Evolutionary conservation across 2,329 filamentous ascomycete species (phyloP), one percentile per base, ranked within the genome.

Genomic region (Sporothrix curviconia): DNA sequence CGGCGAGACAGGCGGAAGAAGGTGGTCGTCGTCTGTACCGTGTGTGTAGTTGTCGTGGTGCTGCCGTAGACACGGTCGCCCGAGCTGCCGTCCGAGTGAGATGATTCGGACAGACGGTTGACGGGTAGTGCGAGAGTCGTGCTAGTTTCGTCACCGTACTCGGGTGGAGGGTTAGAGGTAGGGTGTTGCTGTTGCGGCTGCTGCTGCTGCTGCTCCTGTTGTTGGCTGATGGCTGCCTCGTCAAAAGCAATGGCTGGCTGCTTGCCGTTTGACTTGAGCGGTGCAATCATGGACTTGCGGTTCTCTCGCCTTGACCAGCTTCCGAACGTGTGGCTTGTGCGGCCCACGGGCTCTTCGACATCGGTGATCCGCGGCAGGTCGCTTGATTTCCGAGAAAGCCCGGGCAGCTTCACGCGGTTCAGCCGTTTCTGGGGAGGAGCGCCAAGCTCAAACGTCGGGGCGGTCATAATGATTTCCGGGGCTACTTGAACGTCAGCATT

Each of bases 381-480:
- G 54, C 73, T 75, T 2, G 80, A 81, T 47, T 75, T 76, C 54
- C 80, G 78, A 55, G 81, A 73, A 36, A 77, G 78, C 55, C 76
- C 72, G 24, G 78, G 74, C 19, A 85, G 71, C 64, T 76, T 79
- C 60, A 83, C 74, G 40, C 81, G 76, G 32, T 81, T 78, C 40
- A 76, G 70, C 63, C 80, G 83, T 68, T 81, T 85, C 50, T 76
- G 79, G 60, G 77, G 69, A 52, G 37, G 47, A 17, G 69, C 64
- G 36, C 76, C 76, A 19, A 83, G 68, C 53, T 87, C 81, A 63
- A 85, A 81, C 8, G 91, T 94, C 9, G 94, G 92, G 15, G 92
- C 89, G 11, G 92, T 97, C 51, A 89, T 96, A 70, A 97, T 94
- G 68, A 97, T 97, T 64, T 82, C 77, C 49, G 83, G 83, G 61